Base-by-base conservation (phyloP, 495 filamentous ascomycete species). In the Podospora conica region DNA sequence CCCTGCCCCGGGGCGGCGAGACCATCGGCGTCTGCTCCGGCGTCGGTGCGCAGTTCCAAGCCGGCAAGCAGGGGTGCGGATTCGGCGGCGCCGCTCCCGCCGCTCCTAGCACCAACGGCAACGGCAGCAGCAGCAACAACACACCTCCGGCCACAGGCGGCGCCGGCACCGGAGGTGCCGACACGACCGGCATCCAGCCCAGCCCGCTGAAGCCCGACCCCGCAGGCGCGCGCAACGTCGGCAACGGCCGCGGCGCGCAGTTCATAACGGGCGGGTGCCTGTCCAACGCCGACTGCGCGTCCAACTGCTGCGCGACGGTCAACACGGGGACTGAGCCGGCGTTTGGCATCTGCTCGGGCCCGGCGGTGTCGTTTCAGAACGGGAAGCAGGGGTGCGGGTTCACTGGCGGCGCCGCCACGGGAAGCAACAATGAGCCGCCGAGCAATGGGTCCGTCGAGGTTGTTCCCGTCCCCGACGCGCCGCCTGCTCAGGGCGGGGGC, bases 361-460 rank as follows among this genome's bases (percentile, higher is more conserved):
- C 72, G 1, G 73, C 69, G 9, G 80, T 76, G n/a, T 70, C 76
- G 61, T 74, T 66, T 61, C 77, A 79, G 68, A 74, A 75, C 54
- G 81, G 78, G 53, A 83, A 83, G 73, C 73, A 76, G 11, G 80
- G 81, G 22, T 83, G 81, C 65, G 81, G 80, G 9, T 83, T 83
- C 63, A 55, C 28, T 18, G 63, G 40, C 18, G 61, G 61, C 1
- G 63, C 54, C 15, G 60, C 29, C 3, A 22, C 60, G 24, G 28
- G 28, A n/a, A 48, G 11, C 40, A 48, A 48, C 40, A 48, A 48
- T n/a, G 40, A 48, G 40, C 40, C 40, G 18, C 40, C 40, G 15
- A 48, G 40, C 40, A 48, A 48, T 48, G 40, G 40, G 18, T 48
- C 40, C 40, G 11, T 48, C 0, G 40, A 48, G 6, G 40, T 48